Conservation (phyloP, 768 basidiomycete species). For the Leccinum aurantiacum region DNA sequence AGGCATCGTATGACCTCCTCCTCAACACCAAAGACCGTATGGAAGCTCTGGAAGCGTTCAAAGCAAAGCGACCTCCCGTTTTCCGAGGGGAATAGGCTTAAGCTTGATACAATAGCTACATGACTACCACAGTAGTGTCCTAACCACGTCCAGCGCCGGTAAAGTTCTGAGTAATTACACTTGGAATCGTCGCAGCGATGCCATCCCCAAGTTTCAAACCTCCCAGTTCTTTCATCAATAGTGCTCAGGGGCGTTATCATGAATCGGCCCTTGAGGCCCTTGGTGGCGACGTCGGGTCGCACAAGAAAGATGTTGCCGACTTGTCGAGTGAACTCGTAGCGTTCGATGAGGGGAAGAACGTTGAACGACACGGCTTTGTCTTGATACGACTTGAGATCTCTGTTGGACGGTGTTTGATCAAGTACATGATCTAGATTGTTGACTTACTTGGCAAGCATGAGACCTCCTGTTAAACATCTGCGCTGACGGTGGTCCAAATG, state of each 20-base stretch:
- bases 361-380: conserved; percentile 65
- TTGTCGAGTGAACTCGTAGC: conserved; percentile 90
- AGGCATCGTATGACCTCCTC: conserved; percentile 79
- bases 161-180: conserved; percentile 55
- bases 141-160: conserved; percentile 47
- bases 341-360: conserved; percentile 82
- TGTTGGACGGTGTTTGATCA: conserved; percentile 31
- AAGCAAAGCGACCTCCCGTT: conserved; percentile 73
- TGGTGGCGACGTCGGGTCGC: conserved; percentile 59
- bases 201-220: conserved; percentile 59
- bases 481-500: conserved; percentile 63
- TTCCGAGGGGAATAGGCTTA: conserved; percentile 78
- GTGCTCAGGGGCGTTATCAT: no score
- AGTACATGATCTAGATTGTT: not conserved
- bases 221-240: conserved; percentile 83
- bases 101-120: not conserved
- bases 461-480: conserved; percentile 63
- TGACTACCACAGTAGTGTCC: conserved; percentile 17
- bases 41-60: conserved; percentile 86
- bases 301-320: conserved; percentile 89
- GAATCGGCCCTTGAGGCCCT: no score
- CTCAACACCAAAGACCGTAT: conserved; percentile 71
- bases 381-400: conserved; percentile 92
- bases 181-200: conserved; percentile 56
- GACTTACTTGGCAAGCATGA: conserved; percentile 95